Conservation (phyloP, 345 rosid species). For the Pelargonium nanum region DNA sequence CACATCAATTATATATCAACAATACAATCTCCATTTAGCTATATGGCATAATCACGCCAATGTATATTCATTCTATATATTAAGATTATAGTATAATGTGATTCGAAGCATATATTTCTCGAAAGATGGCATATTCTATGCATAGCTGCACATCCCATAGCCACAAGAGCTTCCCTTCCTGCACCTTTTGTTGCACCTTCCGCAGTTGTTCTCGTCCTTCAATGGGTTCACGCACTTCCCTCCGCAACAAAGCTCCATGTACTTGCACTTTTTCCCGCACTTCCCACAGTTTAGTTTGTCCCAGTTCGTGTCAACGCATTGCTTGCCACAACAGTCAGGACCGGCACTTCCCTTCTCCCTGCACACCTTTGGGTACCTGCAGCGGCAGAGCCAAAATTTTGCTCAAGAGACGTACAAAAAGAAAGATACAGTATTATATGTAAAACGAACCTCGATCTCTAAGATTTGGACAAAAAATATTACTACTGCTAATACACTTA, state of each 20-base stretch:
- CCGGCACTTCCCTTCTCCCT: constrained; percentile 12
- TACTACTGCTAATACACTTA: no score
- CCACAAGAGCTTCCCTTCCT: constrained; percentile 16
- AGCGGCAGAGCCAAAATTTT: no score
- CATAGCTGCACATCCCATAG: constrained; percentile 29
- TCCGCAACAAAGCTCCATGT: constrained; percentile 14
- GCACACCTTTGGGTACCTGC: constrained; percentile 16
- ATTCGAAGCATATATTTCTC: no score
- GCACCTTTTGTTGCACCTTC: constrained; percentile 25
- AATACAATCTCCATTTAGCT: no score
- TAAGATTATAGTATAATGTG: no score
- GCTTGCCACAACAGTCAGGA: constrained; percentile 17
- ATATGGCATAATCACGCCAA: no score
- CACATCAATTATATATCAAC: no score
- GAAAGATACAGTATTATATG: no score
- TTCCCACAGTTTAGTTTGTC: constrained; percentile 20
- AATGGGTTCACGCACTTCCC: constrained; percentile 21
- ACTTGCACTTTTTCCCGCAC: constrained; percentile 26
- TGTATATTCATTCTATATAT: no score
- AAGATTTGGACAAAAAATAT: no score
- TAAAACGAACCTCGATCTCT: no score
- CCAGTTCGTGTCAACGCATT: constrained; percentile 14
- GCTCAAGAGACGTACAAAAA: no score
- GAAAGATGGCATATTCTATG: neutral
- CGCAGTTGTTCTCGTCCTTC: constrained; percentile 14